Percentiles rank a stretch among this genome's conserved stretches.
These are phyloP conservation scores for Xylaria sp. DNA, from an alignment of 2,329 filamentous ascomycete genomes.

Conservation along the genomic window DNA sequence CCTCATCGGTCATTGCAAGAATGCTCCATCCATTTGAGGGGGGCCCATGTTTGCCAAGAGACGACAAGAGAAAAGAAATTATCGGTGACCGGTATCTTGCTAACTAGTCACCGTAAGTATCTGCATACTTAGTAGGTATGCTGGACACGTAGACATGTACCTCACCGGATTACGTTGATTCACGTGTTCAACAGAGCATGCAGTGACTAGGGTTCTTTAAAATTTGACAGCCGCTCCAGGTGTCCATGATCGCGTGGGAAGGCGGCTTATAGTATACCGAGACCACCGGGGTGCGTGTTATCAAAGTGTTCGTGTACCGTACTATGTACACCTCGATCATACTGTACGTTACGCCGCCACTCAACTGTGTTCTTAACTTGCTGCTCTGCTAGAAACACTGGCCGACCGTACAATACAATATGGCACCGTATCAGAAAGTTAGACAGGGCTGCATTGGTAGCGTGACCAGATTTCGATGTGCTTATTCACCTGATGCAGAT, in stretches of 20 bases:
- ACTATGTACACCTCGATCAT: no score
- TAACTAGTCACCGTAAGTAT: constrained; percentile 4
- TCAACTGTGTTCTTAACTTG: not conserved
- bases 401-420: constrained; percentile 2
- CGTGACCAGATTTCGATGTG: constrained; percentile 25
- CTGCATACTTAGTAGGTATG: not conserved
- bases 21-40: constrained; percentile 17
- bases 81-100: constrained; percentile 20
- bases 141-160: constrained; percentile 8
- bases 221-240: constrained; percentile 35
- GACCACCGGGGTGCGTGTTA: not conserved
- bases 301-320: not conserved
- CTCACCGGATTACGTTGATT: constrained; percentile 25
- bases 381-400: not conserved
- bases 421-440: constrained; percentile 7
- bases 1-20: constrained; percentile 5
- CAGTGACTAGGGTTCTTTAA: constrained; percentile 32
- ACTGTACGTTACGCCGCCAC: constrained; percentile 1
- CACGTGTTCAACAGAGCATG: constrained; percentile 34
- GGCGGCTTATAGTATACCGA: constrained; percentile 12
- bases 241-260: constrained; percentile 25
- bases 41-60: constrained; percentile 20
- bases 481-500: constrained; percentile 30
- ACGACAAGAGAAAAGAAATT: constrained; percentile 27
- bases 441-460: constrained; percentile 30